Evolutionary conservation across 768 basidiomycete genomes (phyloP), one percentile per base, ranked within the genome.

Genomic region (Kwoniella botswanensis): DNA sequence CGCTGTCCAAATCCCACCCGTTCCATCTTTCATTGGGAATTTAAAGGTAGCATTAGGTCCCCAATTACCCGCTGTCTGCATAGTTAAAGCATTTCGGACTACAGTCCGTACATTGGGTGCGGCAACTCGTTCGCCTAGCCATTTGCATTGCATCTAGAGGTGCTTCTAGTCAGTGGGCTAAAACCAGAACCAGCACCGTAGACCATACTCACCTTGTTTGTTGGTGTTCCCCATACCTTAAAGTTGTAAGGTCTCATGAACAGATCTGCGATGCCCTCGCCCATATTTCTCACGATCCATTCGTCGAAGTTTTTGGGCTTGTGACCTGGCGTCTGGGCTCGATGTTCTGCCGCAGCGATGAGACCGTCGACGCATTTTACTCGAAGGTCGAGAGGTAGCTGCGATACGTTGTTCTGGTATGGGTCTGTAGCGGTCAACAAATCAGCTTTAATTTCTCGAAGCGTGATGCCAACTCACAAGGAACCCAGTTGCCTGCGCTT

Each of bases 171-270:
- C 18, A 50, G 46, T 57, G 9, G 43, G 52, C 22, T 54, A 17
- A 4, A 6, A 9, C 13, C 10, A 13, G 21, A n/a, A 15, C 24
- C 2, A 15, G 21, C 13, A 43, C 13, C n/a, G n/a, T n/a, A n/a
- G 18, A 50, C 10, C 46, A 17, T 1, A 63, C 76, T 63, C 60
- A 83, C 83, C 65, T 82, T 77, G 22, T 71, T 75, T 1, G 84
- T 81, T 11, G 79, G 84, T 6, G 84, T 82, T 24, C 83, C 84
- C 84, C 84, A 85, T 18, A 85, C 84, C 71, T 82, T 83, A 76
- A 80, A 84, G 73, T 85, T 85, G 76, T 85, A 85, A 50, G 83
- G 83, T 24, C 81, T 71, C 84, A 85, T 85, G 79, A 85, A 85
- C 43, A 81, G 56, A 61, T 84, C 81, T 29, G 84, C 84, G 21